Conservation (phyloP, 1,284 basidiomycete genomes). For the Cryptococcus sp. region DNA sequence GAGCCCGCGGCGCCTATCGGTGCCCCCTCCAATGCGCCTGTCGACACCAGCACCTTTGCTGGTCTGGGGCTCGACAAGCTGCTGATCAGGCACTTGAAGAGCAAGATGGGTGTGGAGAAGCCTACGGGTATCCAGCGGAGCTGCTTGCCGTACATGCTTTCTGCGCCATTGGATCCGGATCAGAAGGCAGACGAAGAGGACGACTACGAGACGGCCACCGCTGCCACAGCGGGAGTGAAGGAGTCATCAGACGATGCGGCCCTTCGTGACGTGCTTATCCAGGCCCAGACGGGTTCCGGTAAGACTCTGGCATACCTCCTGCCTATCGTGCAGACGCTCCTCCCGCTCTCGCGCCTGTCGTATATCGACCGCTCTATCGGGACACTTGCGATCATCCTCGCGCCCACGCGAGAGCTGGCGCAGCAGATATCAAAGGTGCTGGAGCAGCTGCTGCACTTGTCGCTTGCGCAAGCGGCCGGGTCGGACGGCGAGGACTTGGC, state of each 20-base stretch:
- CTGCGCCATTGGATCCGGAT: slow-evolving; percentile 38
- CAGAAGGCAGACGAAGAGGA: slow-evolving; percentile 17
- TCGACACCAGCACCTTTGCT: slow-evolving; percentile 67
- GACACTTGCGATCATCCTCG: slow-evolving; percentile 90
- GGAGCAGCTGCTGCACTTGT: slow-evolving; percentile 65
- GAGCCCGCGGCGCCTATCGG: slow-evolving; percentile 23
- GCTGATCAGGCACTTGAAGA: slow-evolving; percentile 71
- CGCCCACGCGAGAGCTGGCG: slow-evolving; percentile 90
- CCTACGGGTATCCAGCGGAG: slow-evolving; percentile 90
- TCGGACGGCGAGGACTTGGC: slow-evolving; percentile 1
- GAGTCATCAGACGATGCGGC: slow-evolving; percentile 17
- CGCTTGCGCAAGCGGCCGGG: slow-evolving; percentile 52
- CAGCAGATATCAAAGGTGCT: slow-evolving; percentile 82
- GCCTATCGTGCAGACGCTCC: slow-evolving; percentile 88
- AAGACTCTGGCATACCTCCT: slow-evolving; percentile 94
- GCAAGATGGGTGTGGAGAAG: slow-evolving; percentile 76
- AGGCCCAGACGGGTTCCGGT: slow-evolving; percentile 96
- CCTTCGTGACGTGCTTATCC: slow-evolving; percentile 84
- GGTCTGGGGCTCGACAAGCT: slow-evolving; percentile 78
- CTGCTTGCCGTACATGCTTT: slow-evolving; percentile 69
- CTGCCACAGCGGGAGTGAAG: no score
- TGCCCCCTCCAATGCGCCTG: slow-evolving; percentile 77
- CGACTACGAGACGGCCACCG: slow-evolving; percentile 7
- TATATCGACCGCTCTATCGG: slow-evolving; percentile 84
- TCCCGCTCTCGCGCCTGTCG: slow-evolving; percentile 79